Evolutionary conservation across 2,329 filamentous ascomycete genomes (phyloP).

Genomic region (Rutstroemia sp.): DNA sequence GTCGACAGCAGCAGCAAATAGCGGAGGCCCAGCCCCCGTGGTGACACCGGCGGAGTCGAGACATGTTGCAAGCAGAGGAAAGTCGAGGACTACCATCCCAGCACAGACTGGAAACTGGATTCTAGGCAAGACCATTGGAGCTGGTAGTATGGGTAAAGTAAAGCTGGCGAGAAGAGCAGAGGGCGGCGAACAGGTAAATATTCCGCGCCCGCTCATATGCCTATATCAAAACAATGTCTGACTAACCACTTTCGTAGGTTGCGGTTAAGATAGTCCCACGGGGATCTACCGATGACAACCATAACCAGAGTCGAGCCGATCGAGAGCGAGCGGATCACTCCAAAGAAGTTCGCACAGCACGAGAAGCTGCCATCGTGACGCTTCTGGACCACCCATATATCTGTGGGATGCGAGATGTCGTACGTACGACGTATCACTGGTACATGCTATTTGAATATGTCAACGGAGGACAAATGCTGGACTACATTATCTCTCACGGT

Average conservation of each 20-base stretch:
- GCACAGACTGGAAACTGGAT: conserved; percentile 90
- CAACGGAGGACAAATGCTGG: conserved; percentile 97
- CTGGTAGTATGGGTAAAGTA: conserved; percentile 98
- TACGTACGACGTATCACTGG: conserved; percentile 96
- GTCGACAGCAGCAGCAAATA: conserved; percentile 44
- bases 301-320: conserved; percentile 59
- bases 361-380: conserved; percentile 93
- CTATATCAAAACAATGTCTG: neutral
- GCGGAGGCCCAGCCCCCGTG: conserved; percentile 45
- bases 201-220: neutral
- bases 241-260: conserved; percentile 49
- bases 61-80: conserved; percentile 40
- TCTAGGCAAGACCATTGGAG: conserved; percentile 92
- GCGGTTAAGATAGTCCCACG: conserved; percentile 96
- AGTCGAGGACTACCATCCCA: conserved; percentile 73
- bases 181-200: conserved; percentile 73
- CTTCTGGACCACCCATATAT: conserved; percentile 93
- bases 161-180: conserved; percentile 90
- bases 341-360: conserved; percentile 89
- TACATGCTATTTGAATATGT: conserved; percentile 99
- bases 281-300: conserved; percentile 73
- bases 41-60: conserved; percentile 43
- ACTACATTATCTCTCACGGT: conserved; percentile 98
- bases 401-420: conserved; percentile 89
- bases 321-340: conserved; percentile 90